Evolutionary conservation across 2,329 filamentous ascomycete species (phyloP), one percentile per base, ranked within the genome.

Genomic region (Penicillium frequentans): DNA sequence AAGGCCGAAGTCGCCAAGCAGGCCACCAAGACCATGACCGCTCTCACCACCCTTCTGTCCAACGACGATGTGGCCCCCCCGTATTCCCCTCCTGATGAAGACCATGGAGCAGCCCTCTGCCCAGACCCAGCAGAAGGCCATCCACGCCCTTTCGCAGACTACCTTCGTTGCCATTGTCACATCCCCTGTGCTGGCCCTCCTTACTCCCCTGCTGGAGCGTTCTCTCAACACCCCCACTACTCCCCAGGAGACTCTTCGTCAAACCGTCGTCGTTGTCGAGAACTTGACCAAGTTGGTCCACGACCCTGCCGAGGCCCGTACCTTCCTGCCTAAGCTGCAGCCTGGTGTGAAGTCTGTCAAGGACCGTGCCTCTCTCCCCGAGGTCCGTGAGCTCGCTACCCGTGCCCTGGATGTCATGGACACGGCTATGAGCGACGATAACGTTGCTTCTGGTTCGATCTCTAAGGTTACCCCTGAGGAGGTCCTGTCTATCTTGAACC

Each of bases 271-370:
- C 54, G 96, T 99, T 51, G 90, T 95, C 21, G 95, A 99, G 80
- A 99, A 99, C 79, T 81, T 99, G 80, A 99, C 95, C 59, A 98
- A 96, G 81, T 86, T 99, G 31, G 95, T 99, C 27, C 95, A 99
- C 76, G 93, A 91, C 73, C 95, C 95, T 14, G 86, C 96, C 58
- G 95, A 99, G 80, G 95, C 95, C 33, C 86, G 95, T 64, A 91
- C 91, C 55, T 99, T 99, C 83, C 79, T 99, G 72, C 95, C 95
- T 51, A 97, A 96, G 78, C 82, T 99, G 52, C 90, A 90, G 70
- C 95, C 95, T 44, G 95, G 95, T 84, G 90, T 99, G 47, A 91
- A 97, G 81, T 84, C 83, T 54, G 93, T 99, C 56, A 86, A 88
- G 64, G 88, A 96, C 66, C 86, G 92, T 62, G 93, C 95, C 27